Evolutionary conservation across 2,329 filamentous ascomycete genomes (phyloP).

Genomic region (Pseudocercospora crystallina): DNA sequence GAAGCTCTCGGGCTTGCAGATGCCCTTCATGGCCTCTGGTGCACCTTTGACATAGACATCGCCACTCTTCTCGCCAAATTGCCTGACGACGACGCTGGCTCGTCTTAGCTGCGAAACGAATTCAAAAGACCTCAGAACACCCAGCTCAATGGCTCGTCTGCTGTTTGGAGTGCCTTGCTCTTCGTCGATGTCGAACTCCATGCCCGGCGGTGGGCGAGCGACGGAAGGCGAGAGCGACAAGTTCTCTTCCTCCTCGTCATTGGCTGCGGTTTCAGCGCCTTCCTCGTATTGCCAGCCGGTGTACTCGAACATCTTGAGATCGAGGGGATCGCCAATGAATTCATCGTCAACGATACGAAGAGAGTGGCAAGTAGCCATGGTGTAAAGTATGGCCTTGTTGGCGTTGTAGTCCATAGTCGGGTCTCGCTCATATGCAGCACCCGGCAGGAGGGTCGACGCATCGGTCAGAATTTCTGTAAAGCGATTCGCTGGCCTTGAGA

Average conservation of each 20-base stretch:
- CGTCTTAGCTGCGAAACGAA: slow-evolving; percentile 90
- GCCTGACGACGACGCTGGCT: slow-evolving; percentile 87
- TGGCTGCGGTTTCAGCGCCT: slow-evolving; percentile 65
- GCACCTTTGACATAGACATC: slow-evolving; percentile 95
- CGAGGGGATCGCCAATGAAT: slow-evolving; percentile 87
- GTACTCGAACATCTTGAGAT: slow-evolving; percentile 98
- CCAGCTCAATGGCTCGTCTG: slow-evolving; percentile 71
- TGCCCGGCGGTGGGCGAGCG: slow-evolving; percentile 70
- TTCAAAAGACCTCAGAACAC: slow-evolving; percentile 87
- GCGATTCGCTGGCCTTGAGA: slow-evolving; percentile 60
- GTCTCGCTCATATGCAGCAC: slow-evolving; percentile 56
- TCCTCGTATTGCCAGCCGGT: slow-evolving; percentile 92
- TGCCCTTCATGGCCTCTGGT: slow-evolving; percentile 93
- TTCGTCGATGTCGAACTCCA: slow-evolving; percentile 59
- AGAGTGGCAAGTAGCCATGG: slow-evolving; percentile 97
- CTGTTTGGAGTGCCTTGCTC: slow-evolving; percentile 42
- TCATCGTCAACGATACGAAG: slow-evolving; percentile 83
- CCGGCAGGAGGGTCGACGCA: slow-evolving; percentile 58
- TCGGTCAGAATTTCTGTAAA: slow-evolving; percentile 78
- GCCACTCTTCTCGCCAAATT: slow-evolving; percentile 79
- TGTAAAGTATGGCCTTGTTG: slow-evolving; percentile 75
- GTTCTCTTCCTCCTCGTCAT: slow-evolving; percentile 71
- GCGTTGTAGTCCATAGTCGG: slow-evolving; percentile 60
- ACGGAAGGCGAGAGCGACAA: slow-evolving; percentile 80
- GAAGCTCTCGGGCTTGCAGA: slow-evolving; percentile 81